Evolutionary conservation across 371 early-diverging fungal genomes (phyloP), one percentile per base, ranked within the genome.

Genomic region (Saksenaea vasiformis): DNA sequence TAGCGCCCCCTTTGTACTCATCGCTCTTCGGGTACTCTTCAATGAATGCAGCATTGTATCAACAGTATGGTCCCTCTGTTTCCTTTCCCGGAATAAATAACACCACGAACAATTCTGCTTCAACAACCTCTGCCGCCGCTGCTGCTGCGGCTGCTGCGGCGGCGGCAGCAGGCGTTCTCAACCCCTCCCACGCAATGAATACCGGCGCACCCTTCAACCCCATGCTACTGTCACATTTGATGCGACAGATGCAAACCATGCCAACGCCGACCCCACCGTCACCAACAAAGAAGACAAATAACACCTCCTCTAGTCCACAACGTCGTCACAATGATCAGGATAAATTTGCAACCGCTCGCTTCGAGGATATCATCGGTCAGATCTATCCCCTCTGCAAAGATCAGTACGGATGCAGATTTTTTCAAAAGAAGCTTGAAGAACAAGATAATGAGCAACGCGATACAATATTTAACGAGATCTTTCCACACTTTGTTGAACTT

Each of bases 391-490:
- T 95, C n/a, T 91, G 91, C 81, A 93, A 91, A 74, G 96, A 95
- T 70, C 95, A 95, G 69, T 85, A 93, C 62, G 96, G 96, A 1
- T 95, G 96, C 74, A 82, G 96, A 24, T 95, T 85, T 67, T 73
- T 95, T 57, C 96, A 95, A 68, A 87, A 88, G 71, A 90, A 90
- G 68, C 76, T 95, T 2, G 96, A 95, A 68, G 94, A 94, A 54
- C 79, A 85, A 14, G 84, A 85, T 44, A 80, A 84, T 14, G 72
- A 83, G 28, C 83, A 88, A 41, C 68, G 88, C 10, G 72, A 83
- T 41, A 70, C 85, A 41, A 93, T 95, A 47, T 94, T 91, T 62
- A 66, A 72, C 26, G 91, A 95, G 68, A 87, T 93, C 9, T 86
- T 82, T 58, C 77, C 83, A 37, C 87, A 92, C 62, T 91, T 95